Base-by-base conservation (phyloP, 495 filamentous ascomycete genomes). In the Penicillium dipodomyicola region DNA sequence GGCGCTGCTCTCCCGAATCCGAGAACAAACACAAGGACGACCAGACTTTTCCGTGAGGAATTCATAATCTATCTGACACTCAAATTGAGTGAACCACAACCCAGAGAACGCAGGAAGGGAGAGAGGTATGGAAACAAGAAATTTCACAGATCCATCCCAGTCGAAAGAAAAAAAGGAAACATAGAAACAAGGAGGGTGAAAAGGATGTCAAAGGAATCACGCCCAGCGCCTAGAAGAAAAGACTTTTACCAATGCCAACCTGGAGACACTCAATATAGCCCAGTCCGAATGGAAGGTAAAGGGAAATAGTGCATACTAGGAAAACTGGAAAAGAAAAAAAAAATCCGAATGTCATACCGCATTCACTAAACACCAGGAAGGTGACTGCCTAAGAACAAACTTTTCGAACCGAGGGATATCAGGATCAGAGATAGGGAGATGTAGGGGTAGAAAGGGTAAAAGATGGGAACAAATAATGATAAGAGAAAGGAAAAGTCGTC, bases 381-480 rank as follows among this genome's bases (percentile, higher is more conserved):
- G 67, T 67, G 62, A 68, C 67, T 66, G 67, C 70, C 62, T 69
- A 73, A 72, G 60, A 66, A 71, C 71, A 60, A 72, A 75, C 71
- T 74, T 77, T 76, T 74, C 66, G 69, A 79, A 72, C 67, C 68
- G 69, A 75, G 74, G 76, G 76, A 79, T 79, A 79, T 79, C 76
- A 76, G 72, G 71, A 74, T 72, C 69, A 68, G 71, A 61, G 60
- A 62, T 62, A 11, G 35, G 63, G 55, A 63, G 64, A 62, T 55
- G 64, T 60, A 62, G 59, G 40, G 58, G 58, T 55, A 60, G 56
- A 67, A 64, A 70, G 57, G 56, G 64, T 62, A 62, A 56, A 61
- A 61, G 49, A 33, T 47, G 23, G 42, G 30, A 54, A 62, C 50
- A 61, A 62, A 67, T 46, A 44, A 27, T 40, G 48, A 59, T 43